Evolutionary conservation across 163 green algal genomes (phyloP).

Genomic region (Chlorella variabilis): DNA sequence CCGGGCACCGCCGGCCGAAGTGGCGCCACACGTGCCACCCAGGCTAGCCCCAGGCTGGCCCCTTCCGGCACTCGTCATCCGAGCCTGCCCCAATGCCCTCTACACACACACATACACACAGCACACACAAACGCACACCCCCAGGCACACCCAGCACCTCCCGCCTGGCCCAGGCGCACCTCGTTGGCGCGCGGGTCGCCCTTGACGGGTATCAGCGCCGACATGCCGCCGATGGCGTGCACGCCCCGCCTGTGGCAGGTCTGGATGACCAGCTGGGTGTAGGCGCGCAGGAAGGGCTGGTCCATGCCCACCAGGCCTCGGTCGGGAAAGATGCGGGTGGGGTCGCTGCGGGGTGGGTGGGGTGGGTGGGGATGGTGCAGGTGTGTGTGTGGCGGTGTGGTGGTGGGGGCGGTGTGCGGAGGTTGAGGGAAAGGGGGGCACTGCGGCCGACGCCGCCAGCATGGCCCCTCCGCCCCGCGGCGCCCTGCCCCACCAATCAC

Average conservation of each 20-base stretch:
- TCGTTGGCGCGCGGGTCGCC: slow-evolving; percentile 77
- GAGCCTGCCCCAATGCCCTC: too few species aligned
- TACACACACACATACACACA: too few species aligned
- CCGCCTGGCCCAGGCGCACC: slow-evolving; percentile 19
- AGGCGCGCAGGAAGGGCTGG: slow-evolving; percentile 85
- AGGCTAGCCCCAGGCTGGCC: too few species aligned
- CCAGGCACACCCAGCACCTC: too few species aligned
- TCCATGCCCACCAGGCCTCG: slow-evolving; percentile 78
- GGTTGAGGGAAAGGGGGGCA: neutral
- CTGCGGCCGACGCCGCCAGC: too few species aligned
- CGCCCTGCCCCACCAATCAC: too few species aligned
- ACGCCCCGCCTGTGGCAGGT: slow-evolving; percentile 89
- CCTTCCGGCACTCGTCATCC: too few species aligned
- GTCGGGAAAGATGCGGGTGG: slow-evolving; percentile 80
- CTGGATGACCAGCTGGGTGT: slow-evolving; percentile 88
- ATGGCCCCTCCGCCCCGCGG: too few species aligned
- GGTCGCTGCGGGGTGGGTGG: slow-evolving; percentile 74
- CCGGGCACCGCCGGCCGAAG: too few species aligned
- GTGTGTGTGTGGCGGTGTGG: neutral
- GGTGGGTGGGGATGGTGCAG: neutral
- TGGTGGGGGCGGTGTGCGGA: neutral
- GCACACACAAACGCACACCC: too few species aligned
- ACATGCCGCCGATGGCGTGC: slow-evolving; percentile 93
- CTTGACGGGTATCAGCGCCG: slow-evolving; percentile 91
- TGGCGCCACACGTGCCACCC: too few species aligned